These are phyloP conservation scores for Pleurotus tuoliensis DNA, from an alignment of 768 basidiomycete species.

Conservation along the genomic window DNA sequence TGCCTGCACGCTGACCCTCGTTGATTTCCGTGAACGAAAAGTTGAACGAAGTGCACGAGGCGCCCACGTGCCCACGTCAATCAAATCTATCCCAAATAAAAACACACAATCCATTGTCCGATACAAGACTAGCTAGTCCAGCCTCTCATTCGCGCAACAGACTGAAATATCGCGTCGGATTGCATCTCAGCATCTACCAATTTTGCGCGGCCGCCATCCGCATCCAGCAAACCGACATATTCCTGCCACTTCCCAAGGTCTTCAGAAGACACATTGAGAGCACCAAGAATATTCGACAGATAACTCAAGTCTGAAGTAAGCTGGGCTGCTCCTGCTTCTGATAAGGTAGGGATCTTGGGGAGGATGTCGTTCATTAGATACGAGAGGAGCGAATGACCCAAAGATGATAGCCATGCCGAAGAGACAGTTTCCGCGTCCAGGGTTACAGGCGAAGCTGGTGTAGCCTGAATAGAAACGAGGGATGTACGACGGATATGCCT, in stretches of 20 bases:
- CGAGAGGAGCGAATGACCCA: constrained; percentile 76
- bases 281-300: constrained; percentile 84
- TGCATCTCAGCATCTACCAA: constrained; percentile 20
- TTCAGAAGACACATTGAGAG: constrained; percentile 83
- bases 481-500: constrained; percentile 33
- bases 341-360: constrained; percentile 65
- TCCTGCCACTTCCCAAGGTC: constrained; percentile 80
- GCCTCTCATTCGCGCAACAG: constrained; percentile 34
- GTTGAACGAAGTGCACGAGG: no score
- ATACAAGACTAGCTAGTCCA: constrained; percentile 17
- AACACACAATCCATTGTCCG: not conserved
- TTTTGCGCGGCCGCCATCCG: constrained; percentile 31
- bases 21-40: not conserved
- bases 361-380: constrained; percentile 70
- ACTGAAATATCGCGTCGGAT: constrained; percentile 29
- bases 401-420: constrained; percentile 87
- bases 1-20: constrained; percentile 3
- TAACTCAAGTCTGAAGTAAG: constrained; percentile 86
- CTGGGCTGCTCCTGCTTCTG: constrained; percentile 71
- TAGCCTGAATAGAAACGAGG: not conserved
- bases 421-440: constrained; percentile 79
- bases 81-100: not conserved
- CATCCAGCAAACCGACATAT: constrained; percentile 59
- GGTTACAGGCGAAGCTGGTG: constrained; percentile 19
- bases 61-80: no score